Conservation (phyloP, 2,329 filamentous ascomycete species). For the Penicillium sp. region DNA sequence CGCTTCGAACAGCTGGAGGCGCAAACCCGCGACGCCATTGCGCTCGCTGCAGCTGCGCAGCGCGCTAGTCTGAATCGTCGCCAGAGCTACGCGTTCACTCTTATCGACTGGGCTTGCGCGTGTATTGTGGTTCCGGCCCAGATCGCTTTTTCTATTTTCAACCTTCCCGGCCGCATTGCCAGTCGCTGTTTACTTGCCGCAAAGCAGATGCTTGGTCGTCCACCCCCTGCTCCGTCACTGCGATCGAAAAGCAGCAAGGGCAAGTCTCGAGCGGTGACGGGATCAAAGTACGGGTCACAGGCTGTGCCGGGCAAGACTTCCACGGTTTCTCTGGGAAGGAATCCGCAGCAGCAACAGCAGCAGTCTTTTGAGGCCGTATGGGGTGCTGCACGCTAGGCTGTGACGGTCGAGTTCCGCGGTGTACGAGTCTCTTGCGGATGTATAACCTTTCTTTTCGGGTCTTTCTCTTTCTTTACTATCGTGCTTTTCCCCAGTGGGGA, state of each 20-base stretch:
- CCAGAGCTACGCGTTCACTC: conserved; percentile 28
- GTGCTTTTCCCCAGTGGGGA: no score
- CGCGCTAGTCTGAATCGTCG: conserved; percentile 24
- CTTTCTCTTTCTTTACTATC: not conserved
- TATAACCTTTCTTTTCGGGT: not conserved
- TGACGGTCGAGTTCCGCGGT: not conserved
- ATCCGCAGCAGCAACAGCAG: conserved; percentile 2
- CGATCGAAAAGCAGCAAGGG: conserved; percentile 21
- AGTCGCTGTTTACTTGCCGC: conserved; percentile 20
- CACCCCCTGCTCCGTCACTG: conserved; percentile 1
- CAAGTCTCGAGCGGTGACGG: conserved; percentile 16
- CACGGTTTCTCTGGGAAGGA: not conserved
- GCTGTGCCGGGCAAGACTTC: not conserved
- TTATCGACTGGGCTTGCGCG: conserved; percentile 41
- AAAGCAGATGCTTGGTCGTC: conserved; percentile 8
- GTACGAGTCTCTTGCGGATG: not conserved
- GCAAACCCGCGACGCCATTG: conserved; percentile 73
- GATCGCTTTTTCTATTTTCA: conserved; percentile 30
- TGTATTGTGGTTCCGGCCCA: conserved; percentile 40
- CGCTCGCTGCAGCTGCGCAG: conserved; percentile 73
- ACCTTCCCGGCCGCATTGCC: conserved; percentile 33
- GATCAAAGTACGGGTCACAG: conserved; percentile 4
- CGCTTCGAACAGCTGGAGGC: conserved; percentile 71
- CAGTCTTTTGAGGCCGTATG: conserved; percentile 2
- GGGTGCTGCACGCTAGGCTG: not conserved